Conservation (phyloP, 2,329 filamentous ascomycete species). For the Chrysosporium keratinophilum region DNA sequence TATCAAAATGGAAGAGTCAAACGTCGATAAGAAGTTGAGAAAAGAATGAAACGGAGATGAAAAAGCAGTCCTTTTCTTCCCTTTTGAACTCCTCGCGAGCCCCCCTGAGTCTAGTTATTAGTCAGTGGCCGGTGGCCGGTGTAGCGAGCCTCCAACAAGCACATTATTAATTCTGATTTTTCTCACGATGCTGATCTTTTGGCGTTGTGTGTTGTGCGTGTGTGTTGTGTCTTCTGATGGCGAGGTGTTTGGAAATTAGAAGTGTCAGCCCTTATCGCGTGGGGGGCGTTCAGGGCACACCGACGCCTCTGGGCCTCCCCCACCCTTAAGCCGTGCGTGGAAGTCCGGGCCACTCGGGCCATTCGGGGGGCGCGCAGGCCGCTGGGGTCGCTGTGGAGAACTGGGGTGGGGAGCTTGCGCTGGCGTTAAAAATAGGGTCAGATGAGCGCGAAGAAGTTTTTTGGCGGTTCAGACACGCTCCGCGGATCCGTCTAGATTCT, state of each 20-base stretch:
- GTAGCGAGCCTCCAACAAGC: conserved; percentile 1
- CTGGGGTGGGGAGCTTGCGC: neutral
- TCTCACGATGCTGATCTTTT: conserved; percentile 11
- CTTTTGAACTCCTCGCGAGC: neutral
- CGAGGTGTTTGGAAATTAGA: neutral
- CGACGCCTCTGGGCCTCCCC: neutral
- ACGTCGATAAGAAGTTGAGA: too few species aligned
- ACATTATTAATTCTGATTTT: neutral
- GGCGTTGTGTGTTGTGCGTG: conserved; percentile 6
- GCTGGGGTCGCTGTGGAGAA: neutral
- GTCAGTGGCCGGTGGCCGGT: neutral
- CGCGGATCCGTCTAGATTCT: neutral
- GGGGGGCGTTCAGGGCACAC: conserved; percentile 1
- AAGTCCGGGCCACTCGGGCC: neutral
- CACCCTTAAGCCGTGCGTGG: neutral
- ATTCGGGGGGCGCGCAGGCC: neutral
- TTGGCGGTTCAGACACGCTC: too few species aligned
- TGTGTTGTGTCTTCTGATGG: neutral
- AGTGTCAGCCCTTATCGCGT: too few species aligned
- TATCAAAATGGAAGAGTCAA: too few species aligned
- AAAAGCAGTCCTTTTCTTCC: neutral
- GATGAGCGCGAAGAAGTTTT: conserved; percentile 1
- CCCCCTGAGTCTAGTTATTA: neutral
- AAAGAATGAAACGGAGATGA: neutral
- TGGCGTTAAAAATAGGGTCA: neutral